Evolutionary conservation across 140 eudicot species (phyloP), one percentile per base, ranked within the genome.

Genomic region (Oenanthe javanica): DNA sequence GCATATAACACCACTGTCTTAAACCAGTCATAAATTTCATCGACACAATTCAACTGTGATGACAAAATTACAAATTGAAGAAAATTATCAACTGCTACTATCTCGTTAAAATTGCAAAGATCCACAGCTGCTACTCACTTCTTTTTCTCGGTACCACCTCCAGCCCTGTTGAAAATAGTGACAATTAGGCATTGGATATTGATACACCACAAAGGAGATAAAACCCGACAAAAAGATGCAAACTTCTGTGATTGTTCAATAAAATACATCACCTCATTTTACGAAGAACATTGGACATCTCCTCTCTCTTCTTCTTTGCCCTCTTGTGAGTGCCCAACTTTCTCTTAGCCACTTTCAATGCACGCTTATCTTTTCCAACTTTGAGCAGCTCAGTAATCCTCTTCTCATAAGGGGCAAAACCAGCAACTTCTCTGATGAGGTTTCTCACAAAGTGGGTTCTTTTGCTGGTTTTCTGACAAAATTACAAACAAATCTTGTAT

Each of bases 131-230:
- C 77, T 75, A 42, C 89, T 82, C 81, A 90, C 79, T 90, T 90
- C 82, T 87, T 90, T 90, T 90, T 90, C 86, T 90, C 92, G 77
- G 89, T 81, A 83, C 94, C 94, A 80, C 92, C 94, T 66, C 87
- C 91, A 86, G 91, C 80, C 85, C 94, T 89, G 77, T 47, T 25
- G 21, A 61, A 51, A 59, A 27, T 5, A 59, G 75, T 69, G 15
- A 64, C 64, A 80, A 76, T 6, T 55, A 25, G 27, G 36, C 77
- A 49, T 75, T 11, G 15, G 79, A 15, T 15, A n/a, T 13, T n/a
- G 27, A 1, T 13, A 10, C 12, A 49, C 47, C 25, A 59, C 40
- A 49, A 45, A 25, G 4, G 72, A 59, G 47, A 64, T 10, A 46
- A 5, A n/a, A 14, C 31, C 23, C 40, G 2, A 51, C 47, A 45